Evolutionary conservation across 805 yeast genomes (phyloP), one percentile per base, ranked within the genome.

Genomic region (Yarrowia keelungensis): DNA sequence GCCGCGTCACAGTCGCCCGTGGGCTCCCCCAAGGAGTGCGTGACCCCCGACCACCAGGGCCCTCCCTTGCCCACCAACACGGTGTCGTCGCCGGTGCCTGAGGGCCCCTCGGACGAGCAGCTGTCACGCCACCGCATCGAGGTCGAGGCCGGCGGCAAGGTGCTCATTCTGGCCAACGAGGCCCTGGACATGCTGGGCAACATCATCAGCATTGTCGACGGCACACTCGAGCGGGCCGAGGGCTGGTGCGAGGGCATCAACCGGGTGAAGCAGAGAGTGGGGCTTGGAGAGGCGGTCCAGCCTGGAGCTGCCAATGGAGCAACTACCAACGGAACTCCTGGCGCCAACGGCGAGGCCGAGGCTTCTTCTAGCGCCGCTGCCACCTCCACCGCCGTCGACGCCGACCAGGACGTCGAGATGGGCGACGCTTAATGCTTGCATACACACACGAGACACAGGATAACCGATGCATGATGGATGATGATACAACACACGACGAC

Each of bases 111-210:
- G 16, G 69, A 47, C 38, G 58, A 36, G 46, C 70, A 67, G 64
- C 64, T 42, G 49, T 36, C 69, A 32, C 14, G 71, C 62, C 61
- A 42, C 67, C 36, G 69, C 53, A 36, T 58, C 36, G 76, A 76
- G 35, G 76, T 76, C 41, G 77, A 74, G 67, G 71, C 75, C 26
- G 90, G 91, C 75, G 91, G 90, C 26, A 87, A 89, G 71, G 90
- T 92, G 0, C 79, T 95, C 35, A 84, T 90, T 5, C 81, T 94
- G 70, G 98, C 98, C 0, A 89, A 89, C 72, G 99, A 95, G 77
- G 89, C 97, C 0, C 80, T 94, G 59, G 95, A 90, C 51, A 90
- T 93, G 92, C 89, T 94, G 45, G 84, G 88, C 49, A 89, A 90
- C 69, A 88, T 94, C 19, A 92, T 92, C 72, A 84, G 84, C 64